A percentile compares a stretch with the other conserved stretches of the same genome.
Evolutionary conservation across 139 green algal genomes (phyloP).

Genomic region (Mesotaenium endlicherianum): DNA sequence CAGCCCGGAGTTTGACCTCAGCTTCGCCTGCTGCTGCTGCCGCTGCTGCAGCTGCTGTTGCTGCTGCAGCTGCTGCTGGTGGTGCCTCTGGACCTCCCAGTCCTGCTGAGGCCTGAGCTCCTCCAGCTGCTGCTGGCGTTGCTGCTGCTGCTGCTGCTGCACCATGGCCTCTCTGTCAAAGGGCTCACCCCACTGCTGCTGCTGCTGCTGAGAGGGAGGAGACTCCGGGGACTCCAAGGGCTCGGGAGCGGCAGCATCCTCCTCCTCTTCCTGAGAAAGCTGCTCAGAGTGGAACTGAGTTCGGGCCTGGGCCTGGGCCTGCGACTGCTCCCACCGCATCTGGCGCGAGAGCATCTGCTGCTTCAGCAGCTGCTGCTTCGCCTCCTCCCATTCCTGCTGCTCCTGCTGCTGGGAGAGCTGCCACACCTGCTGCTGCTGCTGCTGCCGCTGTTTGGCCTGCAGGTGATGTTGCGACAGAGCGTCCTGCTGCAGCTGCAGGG

Average conservation of each 20-base stretch:
- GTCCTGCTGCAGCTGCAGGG: background rate
- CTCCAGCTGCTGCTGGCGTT: conserved; percentile 37
- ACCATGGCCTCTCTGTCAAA: background rate
- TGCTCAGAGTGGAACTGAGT: too few species aligned
- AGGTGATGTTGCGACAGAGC: background rate
- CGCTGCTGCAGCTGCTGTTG: background rate
- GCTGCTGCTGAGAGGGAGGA: too few species aligned
- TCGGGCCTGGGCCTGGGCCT: background rate
- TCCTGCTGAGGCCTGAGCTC: conserved; percentile 41
- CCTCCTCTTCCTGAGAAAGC: too few species aligned
- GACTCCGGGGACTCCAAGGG: too few species aligned
- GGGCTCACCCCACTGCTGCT: background rate
- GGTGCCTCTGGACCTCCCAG: background rate
- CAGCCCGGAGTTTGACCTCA: too few species aligned
- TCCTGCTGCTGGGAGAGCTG: background rate
- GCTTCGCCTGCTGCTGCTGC: too few species aligned
- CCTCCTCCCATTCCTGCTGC: background rate
- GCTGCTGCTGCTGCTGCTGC: conserved; percentile 9
- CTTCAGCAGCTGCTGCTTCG: conserved; percentile 14
- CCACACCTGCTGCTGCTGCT: conserved; percentile 2
- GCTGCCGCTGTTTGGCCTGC: conserved; percentile 7
- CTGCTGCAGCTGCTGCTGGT: background rate
- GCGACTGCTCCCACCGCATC: background rate
- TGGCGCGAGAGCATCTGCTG: background rate
- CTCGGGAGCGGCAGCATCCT: too few species aligned